These are phyloP conservation scores for Bremia lactucae DNA, from an alignment of 352 stramenopile species.

Conservation along the genomic window DNA sequence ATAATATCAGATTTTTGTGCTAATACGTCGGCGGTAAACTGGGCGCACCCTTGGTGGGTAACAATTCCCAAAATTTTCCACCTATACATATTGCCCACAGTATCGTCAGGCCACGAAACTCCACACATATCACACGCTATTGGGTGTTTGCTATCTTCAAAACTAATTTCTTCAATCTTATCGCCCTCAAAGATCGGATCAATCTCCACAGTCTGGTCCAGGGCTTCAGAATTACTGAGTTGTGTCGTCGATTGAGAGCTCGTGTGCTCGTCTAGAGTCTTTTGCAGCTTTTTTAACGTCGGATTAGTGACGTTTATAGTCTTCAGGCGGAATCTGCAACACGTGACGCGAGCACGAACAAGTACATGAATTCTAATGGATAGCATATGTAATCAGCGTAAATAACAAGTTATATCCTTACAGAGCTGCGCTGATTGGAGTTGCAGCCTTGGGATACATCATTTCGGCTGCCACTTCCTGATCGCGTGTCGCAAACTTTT, in stretches of 20 bases:
- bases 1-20: slow-evolving; percentile 42
- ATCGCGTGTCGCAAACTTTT: slow-evolving; percentile 59
- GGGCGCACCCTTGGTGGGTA: slow-evolving; percentile 61
- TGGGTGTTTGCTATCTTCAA: slow-evolving; percentile 3
- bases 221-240: slow-evolving; percentile 28
- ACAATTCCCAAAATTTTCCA: slow-evolving; percentile 39
- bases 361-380: neutral
- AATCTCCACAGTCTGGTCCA: slow-evolving; percentile 50
- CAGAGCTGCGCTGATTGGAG: slow-evolving; percentile 45
- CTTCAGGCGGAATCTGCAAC: slow-evolving; percentile 47
- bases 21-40: slow-evolving; percentile 70
- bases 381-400: neutral
- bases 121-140: slow-evolving; percentile 71
- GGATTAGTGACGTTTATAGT: slow-evolving; percentile 52
- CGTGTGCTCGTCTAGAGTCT: slow-evolving; percentile 54
- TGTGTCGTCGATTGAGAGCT: slow-evolving; percentile 19
- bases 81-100: slow-evolving; percentile 38
- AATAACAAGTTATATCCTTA: slow-evolving; percentile 11
- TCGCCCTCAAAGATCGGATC: slow-evolving; percentile 66
- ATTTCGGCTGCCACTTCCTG: slow-evolving; percentile 49
- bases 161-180: slow-evolving; percentile 39
- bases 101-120: slow-evolving; percentile 72
- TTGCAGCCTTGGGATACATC: slow-evolving; percentile 41
- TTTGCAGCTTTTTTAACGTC: slow-evolving; percentile 61
- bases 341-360: neutral